Base-by-base conservation (phyloP, 805 yeast genomes). In the Yamadazyma sp. region DNA sequence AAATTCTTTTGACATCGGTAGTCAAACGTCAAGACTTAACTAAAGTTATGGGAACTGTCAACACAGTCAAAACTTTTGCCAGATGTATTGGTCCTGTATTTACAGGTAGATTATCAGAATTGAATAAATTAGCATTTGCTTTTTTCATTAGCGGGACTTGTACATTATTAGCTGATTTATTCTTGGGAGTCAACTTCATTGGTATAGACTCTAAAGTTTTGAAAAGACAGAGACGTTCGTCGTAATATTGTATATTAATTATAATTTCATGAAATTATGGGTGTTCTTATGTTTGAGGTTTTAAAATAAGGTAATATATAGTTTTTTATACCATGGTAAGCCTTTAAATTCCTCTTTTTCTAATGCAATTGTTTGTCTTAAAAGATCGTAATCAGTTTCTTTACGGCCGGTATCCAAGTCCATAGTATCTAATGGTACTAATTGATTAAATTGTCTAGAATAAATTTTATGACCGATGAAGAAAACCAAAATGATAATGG, bases 61-160 rank as follows among this genome's bases (percentile, higher is more conserved):
- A 87, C 51, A 79, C 88, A 24, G 87, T 83, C 17, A 86, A 87
- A 56, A 89, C 96, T 1, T 70, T 85, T 44, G 94, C 95, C 0
- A 70, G 95, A 41, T 78, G 93, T 29, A 54, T 85, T 8, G 95
- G 96, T 0, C 96, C 96, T 1, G 49, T 76, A 4, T 74, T 84
- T 48, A 83, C 95, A 2, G 97, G 97, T 4, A 57, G 69, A 18
- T 60, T 87, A 31, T 93, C 95, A 0, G 70, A 70, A 17, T 44
- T 48, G 7, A 69, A 70, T 1, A 47, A 49, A 2, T 55, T 82
- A 16, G 60, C 73, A 60, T 45, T 63, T 25, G 76, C 83, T 20
- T 82, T 72, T 39, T 42, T 73, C 2, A 72, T 82, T 10, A 71
- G 66, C 40, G 75, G 82, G 21, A 62, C 66, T 18, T 63, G 69